These are phyloP conservation scores for Agarophyton chilense DNA, from an alignment of 23 red algal genomes.

Conservation along the genomic window DNA sequence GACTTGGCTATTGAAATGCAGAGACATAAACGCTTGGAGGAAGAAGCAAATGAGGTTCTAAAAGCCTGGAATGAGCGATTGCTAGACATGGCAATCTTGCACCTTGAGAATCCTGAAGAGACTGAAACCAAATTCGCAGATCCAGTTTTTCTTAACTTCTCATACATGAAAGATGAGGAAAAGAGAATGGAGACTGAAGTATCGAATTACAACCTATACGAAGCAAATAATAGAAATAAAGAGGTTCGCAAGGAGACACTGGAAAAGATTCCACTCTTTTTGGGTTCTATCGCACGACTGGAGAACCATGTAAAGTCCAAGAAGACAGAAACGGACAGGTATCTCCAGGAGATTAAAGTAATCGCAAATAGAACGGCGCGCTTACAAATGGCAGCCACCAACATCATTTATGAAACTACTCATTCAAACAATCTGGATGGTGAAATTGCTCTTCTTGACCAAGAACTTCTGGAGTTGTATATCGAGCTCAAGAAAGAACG, in stretches of 20 bases:
- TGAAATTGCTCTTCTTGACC: slow-evolving; percentile 36
- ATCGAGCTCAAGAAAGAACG: slow-evolving; percentile 26
- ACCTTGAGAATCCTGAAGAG: slow-evolving; percentile 37
- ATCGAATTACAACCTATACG: slow-evolving; percentile 32
- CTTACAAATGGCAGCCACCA: slow-evolving; percentile 30
- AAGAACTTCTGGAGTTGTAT: slow-evolving; percentile 46
- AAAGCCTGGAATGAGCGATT: slow-evolving; percentile 24
- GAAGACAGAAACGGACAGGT: slow-evolving; percentile 42
- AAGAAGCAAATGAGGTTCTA: slow-evolving; percentile 5
- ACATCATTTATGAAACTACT: slow-evolving; percentile 49
- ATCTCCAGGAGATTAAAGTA: slow-evolving; percentile 60
- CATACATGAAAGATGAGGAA: slow-evolving; percentile 3
- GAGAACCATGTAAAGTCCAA: slow-evolving; percentile 53
- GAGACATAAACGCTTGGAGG: background rate
- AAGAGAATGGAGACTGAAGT: slow-evolving; percentile 6
- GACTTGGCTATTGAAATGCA: background rate
- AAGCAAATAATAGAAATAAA: slow-evolving; percentile 33
- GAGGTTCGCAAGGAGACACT: slow-evolving; percentile 39
- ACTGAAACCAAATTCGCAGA: slow-evolving; percentile 30
- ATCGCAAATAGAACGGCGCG: slow-evolving; percentile 14
- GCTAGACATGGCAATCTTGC: background rate
- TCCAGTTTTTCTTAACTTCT: slow-evolving; percentile 34
- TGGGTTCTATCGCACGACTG: slow-evolving; percentile 29
- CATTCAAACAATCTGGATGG: slow-evolving; percentile 37
- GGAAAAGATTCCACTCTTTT: slow-evolving; percentile 9